These are phyloP conservation scores for Pichia manshurica DNA, from an alignment of 805 yeast species.

Conservation along the genomic window DNA sequence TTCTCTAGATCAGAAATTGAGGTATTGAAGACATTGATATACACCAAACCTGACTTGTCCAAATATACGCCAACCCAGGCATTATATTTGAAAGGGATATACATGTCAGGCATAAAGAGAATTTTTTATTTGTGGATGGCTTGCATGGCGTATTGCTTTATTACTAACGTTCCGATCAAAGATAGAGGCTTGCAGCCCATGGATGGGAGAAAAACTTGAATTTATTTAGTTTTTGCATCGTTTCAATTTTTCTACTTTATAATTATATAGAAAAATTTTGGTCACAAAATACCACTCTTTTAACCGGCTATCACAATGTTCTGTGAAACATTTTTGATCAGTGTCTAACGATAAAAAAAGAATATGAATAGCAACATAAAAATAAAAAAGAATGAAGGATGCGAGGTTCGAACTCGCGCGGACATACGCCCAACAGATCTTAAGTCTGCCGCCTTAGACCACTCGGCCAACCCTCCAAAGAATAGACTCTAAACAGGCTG, in stretches of 20 bases:
- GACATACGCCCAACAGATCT: constrained; percentile 21
- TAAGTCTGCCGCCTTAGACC: constrained; percentile 23
- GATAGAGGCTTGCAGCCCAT: constrained; percentile 2
- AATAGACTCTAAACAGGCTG: too few relatives aligned
- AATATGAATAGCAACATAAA: too few relatives aligned
- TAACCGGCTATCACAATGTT: too few relatives aligned
- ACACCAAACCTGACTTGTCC: neutral
- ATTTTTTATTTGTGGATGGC: constrained; percentile 6
- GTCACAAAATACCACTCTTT: too few relatives aligned
- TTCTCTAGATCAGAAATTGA: neutral
- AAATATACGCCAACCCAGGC: neutral
- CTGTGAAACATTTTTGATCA: too few relatives aligned
- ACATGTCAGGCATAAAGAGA: neutral
- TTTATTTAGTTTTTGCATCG: too few relatives aligned
- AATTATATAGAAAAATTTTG: neutral
- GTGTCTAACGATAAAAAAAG: too few relatives aligned
- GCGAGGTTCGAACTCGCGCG: constrained; percentile 25
- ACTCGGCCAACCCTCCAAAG: constrained; percentile 23
- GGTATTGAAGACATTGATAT: neutral
- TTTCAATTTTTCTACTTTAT: too few relatives aligned
- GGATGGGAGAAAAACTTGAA: neutral
- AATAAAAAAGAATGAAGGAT: constrained; percentile 16
- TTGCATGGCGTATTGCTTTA: neutral
- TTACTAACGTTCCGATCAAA: neutral
- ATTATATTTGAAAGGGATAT: neutral